These are phyloP conservation scores for Microcyclospora tardicrescens DNA, from an alignment of 2,329 filamentous ascomycete species.

Conservation along the genomic window DNA sequence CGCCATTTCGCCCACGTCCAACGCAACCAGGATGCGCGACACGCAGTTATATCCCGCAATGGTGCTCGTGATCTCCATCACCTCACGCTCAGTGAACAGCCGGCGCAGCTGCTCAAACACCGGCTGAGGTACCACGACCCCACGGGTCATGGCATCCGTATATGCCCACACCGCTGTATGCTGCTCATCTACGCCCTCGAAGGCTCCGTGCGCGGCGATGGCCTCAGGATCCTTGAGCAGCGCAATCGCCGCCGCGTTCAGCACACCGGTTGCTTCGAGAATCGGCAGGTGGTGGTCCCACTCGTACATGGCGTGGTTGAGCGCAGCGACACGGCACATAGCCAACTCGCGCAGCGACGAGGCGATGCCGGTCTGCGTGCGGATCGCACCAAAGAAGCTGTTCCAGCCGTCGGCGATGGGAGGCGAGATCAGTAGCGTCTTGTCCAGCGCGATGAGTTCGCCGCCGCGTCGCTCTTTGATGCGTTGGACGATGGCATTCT, in stretches of 20 bases:
- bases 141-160: conserved; percentile 72
- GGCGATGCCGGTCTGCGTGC: conserved; percentile 38
- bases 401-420: conserved; percentile 47
- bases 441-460: conserved; percentile 40
- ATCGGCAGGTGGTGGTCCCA: conserved; percentile 65
- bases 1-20: conserved; percentile 47
- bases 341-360: conserved; percentile 56
- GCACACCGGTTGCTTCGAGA: conserved; percentile 51
- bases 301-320: conserved; percentile 76
- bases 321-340: conserved; percentile 66
- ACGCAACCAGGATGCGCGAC: conserved; percentile 66
- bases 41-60: conserved; percentile 76
- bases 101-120: conserved; percentile 52
- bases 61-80: conserved; percentile 71
- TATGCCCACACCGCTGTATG: conserved; percentile 60
- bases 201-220: conserved; percentile 18
- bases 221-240: conserved; percentile 27
- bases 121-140: conserved; percentile 54
- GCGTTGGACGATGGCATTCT: conserved; percentile 38
- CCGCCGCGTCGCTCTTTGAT: conserved; percentile 40
- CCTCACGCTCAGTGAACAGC: conserved; percentile 54
- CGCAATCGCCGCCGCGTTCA: conserved; percentile 35
- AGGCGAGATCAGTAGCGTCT: conserved; percentile 41
- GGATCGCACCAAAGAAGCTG: conserved; percentile 42
- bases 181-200: conserved; percentile 39